A percentile compares a stretch with the other conserved stretches of the same genome.
Conservation (phyloP, 345 rosid species). For the Salix udensis region DNA sequence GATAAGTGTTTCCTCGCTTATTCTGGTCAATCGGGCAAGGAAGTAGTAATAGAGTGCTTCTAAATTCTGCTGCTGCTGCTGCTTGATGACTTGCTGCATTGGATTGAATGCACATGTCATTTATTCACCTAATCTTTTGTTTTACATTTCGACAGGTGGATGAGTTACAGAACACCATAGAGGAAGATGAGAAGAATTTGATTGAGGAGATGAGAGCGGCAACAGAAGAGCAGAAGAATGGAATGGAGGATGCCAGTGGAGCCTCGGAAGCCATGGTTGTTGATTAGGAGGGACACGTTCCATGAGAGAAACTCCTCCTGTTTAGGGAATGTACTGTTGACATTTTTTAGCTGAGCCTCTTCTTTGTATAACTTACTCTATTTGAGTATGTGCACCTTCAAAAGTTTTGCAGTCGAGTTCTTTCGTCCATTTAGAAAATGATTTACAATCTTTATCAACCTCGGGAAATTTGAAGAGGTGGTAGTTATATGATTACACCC, state of each 20-base stretch:
- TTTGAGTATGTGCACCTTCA: no score
- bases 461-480: no score
- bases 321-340: no score
- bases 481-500: no score
- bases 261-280: slow-evolving; percentile 55
- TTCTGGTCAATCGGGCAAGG: background rate
- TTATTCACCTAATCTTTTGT: background rate
- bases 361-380: no score
- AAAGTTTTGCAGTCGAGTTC: no score
- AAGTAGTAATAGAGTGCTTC: background rate
- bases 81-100: background rate
- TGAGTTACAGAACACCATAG: slow-evolving; percentile 84
- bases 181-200: slow-evolving; percentile 84
- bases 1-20: background rate
- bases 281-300: slow-evolving; percentile 31
- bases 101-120: background rate
- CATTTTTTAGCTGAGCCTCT: no score
- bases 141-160: slow-evolving; percentile 52
- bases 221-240: slow-evolving; percentile 68
- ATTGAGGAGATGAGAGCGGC: slow-evolving; percentile 80
- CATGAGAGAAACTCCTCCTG: no score
- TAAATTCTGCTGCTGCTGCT: background rate
- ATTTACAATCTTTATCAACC: no score
- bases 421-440: no score
- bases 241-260: slow-evolving; percentile 52